Evolutionary conservation across 768 basidiomycete genomes (phyloP), one percentile per base, ranked within the genome.

Genomic region (Leccinum aurantiacum): DNA sequence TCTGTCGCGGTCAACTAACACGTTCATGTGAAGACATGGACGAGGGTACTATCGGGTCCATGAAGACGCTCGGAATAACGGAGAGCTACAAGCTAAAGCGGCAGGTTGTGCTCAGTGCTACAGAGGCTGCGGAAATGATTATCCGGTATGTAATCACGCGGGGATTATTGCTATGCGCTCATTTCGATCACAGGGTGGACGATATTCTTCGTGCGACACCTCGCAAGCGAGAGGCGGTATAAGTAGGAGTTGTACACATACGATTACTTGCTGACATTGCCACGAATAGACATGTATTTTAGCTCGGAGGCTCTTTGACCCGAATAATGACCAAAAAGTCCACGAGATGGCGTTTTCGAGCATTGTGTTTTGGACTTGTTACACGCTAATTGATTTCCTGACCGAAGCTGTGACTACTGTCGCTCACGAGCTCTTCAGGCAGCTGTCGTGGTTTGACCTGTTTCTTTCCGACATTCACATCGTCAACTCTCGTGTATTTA

Each of bases 41-140:
- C 33, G 69, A 85, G 49, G 96, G 93, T 3, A 75, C 78, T 1
- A 88, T 99, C 57, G 94, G 84, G 0, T 95, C 93, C 7, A 98
- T 99, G 97, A 80, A 75, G 66, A 75, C 85, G 51, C 79, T 96
- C 11, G 97, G 97, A 35, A 77, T 99, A 37, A 98, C 95, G 0
- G 96, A 99, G 78, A 95, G 92, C 67, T 99, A 93, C 78, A 98
- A 98, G 79, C 80, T 99, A 64, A 99, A 99, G 79, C 81, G 89
- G 44, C 95, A 98, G 75, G 96, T 98, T 1, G 89, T 99, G 4
- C 76, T 91, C 51, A 96, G 93, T 69, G 95, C 97, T 1, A 93
- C 88, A 59, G 97, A 99, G 72, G 97, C 95, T 17, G 90, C 93
- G 2, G 97, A 98, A 80, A 98, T 98, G 96, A 98, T 99, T 66